Base-by-base conservation (phyloP, 371 early-diverging fungal species). In the Zychaea mexicana region DNA sequence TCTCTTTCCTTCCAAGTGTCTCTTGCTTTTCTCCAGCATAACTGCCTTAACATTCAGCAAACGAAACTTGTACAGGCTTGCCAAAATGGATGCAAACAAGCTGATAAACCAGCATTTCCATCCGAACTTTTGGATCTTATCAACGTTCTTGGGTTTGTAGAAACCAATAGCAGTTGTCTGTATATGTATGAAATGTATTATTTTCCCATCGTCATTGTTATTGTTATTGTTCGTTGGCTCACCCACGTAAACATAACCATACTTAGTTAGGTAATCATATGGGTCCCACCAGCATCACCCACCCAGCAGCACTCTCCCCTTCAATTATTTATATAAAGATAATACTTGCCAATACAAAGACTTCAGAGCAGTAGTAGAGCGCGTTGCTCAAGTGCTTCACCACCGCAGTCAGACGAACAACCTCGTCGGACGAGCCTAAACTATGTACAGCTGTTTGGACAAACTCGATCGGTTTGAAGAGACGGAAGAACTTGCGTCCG, bases 81-180 rank as follows among this genome's bases (percentile, higher is more conserved):
- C 62, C 24, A 83, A 4, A 32, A 88, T 71, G 65, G 90, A 85
- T 57, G 82, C 85, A 13, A 76, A 62, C 31, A 91, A 67, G 39
- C 87, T 90, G 5, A 77, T 66, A 61, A 87, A 67, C 93, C 93
- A 92, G 67, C 85, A 86, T 42, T 73, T 76, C 66, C 60, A 65
- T 52, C 87, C 85, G 24, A 76, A 67, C 52, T 77, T 68, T 52
- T 69, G 72, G 62, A 85, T 77, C 69, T 77, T 67, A 65, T 83
- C 75, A 57, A 82, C 76, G 66, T 83, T 79, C 49, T 76, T 49
- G 62, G 86, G 75, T 65, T 79, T 82, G 70, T 81, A 81, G 39
- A 86, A 82, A 33, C 63, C 78, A 74, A 75, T 87, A 63, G 68
- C 80, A 62, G 82, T 85, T 39, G 67, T 53, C 72, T 76, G 64